Conservation (phyloP, 306 rosid genomes). For the Fagus crenata region DNA sequence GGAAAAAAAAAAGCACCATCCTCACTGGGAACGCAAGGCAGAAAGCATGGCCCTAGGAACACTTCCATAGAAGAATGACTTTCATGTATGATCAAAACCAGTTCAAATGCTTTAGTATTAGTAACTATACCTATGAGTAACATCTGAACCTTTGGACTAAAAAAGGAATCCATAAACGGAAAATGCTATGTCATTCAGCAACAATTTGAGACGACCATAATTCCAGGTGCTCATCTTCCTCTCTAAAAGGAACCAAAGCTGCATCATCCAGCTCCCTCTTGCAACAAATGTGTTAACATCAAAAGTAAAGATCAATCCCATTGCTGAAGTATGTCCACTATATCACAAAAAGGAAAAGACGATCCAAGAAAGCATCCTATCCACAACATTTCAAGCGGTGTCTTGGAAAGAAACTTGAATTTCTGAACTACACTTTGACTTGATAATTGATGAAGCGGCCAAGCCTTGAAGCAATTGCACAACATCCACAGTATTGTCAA, state of each 20-base stretch:
- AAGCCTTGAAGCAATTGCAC: constrained; percentile 56
- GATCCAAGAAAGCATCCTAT: not conserved
- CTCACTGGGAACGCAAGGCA: not conserved
- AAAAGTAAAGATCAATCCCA: constrained; percentile 15
- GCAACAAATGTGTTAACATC: constrained; percentile 29
- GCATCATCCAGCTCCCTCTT: constrained; percentile 22
- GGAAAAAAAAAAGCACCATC: not conserved
- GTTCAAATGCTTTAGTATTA: constrained; percentile 29
- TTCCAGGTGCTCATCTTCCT: constrained; percentile 20
- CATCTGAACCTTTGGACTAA: constrained; percentile 20
- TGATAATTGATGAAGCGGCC: constrained; percentile 38
- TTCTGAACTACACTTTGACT: constrained; percentile 30
- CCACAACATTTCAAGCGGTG: constrained; percentile 27
- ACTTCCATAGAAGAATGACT: constrained; percentile 27
- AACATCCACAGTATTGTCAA: constrained; percentile 61
- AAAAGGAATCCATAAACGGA: constrained; percentile 22
- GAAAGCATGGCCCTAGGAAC: not conserved
- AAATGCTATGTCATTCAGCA: constrained; percentile 1
- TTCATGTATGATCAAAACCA: constrained; percentile 16
- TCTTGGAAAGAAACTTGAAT: constrained; percentile 40
- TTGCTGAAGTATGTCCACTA: constrained; percentile 12
- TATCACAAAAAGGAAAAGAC: constrained; percentile 15
- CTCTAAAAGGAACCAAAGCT: not conserved
- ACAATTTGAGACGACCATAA: constrained; percentile 22
- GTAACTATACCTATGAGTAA: constrained; percentile 21